phyloP scores from a whole-genome alignment of 1,284 basidiomycete species.

The Tylopilus sp. region DNA sequence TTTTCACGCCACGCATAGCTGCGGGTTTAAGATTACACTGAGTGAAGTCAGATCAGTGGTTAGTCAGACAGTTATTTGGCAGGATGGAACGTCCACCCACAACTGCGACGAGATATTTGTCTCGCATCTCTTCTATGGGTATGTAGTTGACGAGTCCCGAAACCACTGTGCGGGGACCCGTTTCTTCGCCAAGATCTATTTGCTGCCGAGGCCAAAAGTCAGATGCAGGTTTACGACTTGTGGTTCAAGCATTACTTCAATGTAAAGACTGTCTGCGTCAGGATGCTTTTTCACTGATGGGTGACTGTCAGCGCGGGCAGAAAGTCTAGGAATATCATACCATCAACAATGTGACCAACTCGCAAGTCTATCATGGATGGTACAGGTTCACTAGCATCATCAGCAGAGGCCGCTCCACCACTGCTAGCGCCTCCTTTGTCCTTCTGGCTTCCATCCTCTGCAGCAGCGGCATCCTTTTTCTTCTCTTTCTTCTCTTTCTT shows the following conservation, averaged over 20 bases:
- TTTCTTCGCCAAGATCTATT: conserved; percentile 94
- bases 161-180: conserved; percentile 89
- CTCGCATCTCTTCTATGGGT: conserved; percentile 88
- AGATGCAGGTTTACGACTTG: background rate
- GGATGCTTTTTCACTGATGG: conserved; percentile 84
- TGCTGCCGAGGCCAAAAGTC: conserved; percentile 45
- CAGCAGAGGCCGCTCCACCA: conserved; percentile 43
- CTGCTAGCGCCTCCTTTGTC: conserved; percentile 38
- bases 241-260: conserved; percentile 57
- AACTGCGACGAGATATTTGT: conserved; percentile 82
- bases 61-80: background rate
- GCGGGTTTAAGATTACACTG: conserved; percentile 95
- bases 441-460: conserved; percentile 39
- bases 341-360: conserved; percentile 86
- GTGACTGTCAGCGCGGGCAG: conserved; percentile 2
- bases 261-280: conserved; percentile 89
- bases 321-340: conserved; percentile 43
- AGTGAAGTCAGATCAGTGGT: conserved; percentile 1
- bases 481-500: conserved; percentile 49
- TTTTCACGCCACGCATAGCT: conserved; percentile 93
- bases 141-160: conserved; percentile 95
- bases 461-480: conserved; percentile 47
- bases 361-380: conserved; percentile 95
- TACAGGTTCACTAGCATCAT: conserved; percentile 71
- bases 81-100: conserved; percentile 42